Base-by-base conservation (phyloP, 2,329 filamentous ascomycete genomes). In the Fusarium cicatricum region DNA sequence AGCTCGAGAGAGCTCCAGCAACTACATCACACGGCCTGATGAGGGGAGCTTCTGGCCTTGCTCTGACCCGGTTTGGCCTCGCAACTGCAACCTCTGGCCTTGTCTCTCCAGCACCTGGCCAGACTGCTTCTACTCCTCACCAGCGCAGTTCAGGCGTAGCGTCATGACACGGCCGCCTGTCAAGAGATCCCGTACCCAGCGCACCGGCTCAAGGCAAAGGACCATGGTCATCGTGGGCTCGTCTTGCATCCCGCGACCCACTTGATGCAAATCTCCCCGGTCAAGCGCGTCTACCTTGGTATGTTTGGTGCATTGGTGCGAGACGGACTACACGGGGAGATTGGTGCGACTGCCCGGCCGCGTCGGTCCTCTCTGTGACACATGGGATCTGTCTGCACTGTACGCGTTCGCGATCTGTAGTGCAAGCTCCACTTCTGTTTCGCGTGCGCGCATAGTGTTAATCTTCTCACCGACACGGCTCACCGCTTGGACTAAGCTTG, bases 171-270 rank as follows among this genome's bases (percentile, higher is more conserved):
- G 44, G 51, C 52, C 44, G 60, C 63, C 62, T 67, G 69, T 71
- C 67, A 70, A 65, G 56, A 61, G 67, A 67, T 70, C 65, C 69
- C 61, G 63, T 66, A 66, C 62, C 70, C 69, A 71, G 64, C 64
- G 57, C 64, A 69, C 69, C 66, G 68, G 70, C 60, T 60, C 69
- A 64, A 51, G 49, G 39, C 54, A 58, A 56, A 55, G 62, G 55
- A 37, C 47, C 40, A 32, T 28, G 40, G 43, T 58, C 42, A 31
- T 55, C 60, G 52, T 57, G 58, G 60, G 34, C 55, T 36, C 61
- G 56, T 51, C 65, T 60, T 68, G 59, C 58, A 67, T 69, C 64
- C 58, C 57, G 58, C 54, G 62, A 58, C 55, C 64, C 66, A 66
- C 66, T 60, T 55, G 38, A 58, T 62, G 49, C 32, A 48, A 65